Base-by-base conservation (phyloP, 2,329 filamentous ascomycete species). In the Diplodia corticola region DNA sequence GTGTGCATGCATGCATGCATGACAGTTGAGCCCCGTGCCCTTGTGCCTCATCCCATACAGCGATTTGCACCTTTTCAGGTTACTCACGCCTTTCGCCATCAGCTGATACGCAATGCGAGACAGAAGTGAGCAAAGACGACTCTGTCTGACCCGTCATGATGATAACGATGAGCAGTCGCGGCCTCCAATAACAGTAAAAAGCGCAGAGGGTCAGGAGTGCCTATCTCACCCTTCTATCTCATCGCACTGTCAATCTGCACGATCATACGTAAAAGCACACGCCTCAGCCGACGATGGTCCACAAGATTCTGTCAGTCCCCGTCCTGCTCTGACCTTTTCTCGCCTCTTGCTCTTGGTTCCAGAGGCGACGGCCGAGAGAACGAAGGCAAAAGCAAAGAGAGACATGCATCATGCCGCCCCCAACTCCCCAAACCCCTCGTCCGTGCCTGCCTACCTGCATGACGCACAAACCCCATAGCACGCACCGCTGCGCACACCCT, bases 141-240 rank as follows among this genome's bases (percentile, higher is more conserved):
- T 35, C 17, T 12, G 12, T 61, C 57, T 46, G 54, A 57, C 54
- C 26, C 35, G 33, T 17, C 40, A 26, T n/a, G 15, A 24, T 61
- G 57, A 61, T 49, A 49, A 49, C 44, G 57, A 61, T 49, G 57
- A 30, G 26, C 57, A 49, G 28, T 5, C 20, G 28, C 20, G 17
- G 28, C 20, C 54, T 22, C 57, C 57, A 22, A 61, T 61, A 49
- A 44, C 28, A 49, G 57, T 61, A 61, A 61, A 61, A 61, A n/a
- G n/a, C 57, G 57, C 57, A 61, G 57, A 24, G 28, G 13, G 48
- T 61, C 57, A 61, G 40, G 55, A 60, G 26, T 13, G 26, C 44
- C 26, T 28, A 37, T 49, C 28, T 49, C 10, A 35, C 20, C 55
- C 55, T 60, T 60, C 55, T 30, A 60, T 60, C 37, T 48, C 37